Evolutionary conservation across 345 rosid genomes (phyloP).

Genomic region (Microthlaspi erraticum): DNA sequence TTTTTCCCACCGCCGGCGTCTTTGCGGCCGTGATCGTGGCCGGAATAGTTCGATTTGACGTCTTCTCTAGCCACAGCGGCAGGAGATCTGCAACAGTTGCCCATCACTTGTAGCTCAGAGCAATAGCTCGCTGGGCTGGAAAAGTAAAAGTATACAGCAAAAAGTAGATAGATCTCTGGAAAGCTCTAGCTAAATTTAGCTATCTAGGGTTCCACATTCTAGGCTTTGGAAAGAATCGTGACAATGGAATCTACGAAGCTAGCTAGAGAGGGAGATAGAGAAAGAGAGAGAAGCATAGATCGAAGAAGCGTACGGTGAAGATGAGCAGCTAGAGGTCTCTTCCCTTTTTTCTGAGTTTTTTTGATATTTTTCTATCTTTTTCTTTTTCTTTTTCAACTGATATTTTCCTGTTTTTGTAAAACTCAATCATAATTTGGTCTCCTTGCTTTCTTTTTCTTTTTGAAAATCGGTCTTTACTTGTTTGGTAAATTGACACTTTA

Average conservation of each 20-base stretch:
- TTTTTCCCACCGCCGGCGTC: conserved; percentile 61
- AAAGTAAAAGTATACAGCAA: conserved; percentile 17
- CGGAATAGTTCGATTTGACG: conserved; percentile 80
- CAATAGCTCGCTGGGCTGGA: conserved; percentile 23
- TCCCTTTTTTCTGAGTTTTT: conserved; percentile 6
- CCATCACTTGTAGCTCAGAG: conserved; percentile 56
- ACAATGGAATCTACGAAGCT: conserved; percentile 36
- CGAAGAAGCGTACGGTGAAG: conserved; percentile 48
- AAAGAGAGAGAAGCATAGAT: conserved; percentile 38
- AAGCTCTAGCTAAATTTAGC: conserved; percentile 38
- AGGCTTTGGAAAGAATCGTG: conserved; percentile 18
- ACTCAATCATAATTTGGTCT: conserved; percentile 39
- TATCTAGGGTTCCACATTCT: conserved; percentile 60
- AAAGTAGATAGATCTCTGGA: conserved; percentile 40
- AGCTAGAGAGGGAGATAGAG: conserved; percentile 17
- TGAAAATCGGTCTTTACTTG: conserved; percentile 33
- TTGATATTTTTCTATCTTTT: neutral
- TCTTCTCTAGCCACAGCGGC: conserved; percentile 97
- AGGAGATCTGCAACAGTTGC: conserved; percentile 99
- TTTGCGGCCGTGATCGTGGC: conserved; percentile 72
- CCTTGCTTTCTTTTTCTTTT: conserved; percentile 38
- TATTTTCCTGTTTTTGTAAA: conserved; percentile 23
- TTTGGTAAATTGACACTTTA: conserved; percentile 24
- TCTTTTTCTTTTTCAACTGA: neutral
- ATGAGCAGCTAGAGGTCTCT: conserved; percentile 31